Evolutionary conservation across 2,329 filamentous ascomycete genomes (phyloP), one percentile per base, ranked within the genome.

Genomic region (Sphaerostilbella broomeana): DNA sequence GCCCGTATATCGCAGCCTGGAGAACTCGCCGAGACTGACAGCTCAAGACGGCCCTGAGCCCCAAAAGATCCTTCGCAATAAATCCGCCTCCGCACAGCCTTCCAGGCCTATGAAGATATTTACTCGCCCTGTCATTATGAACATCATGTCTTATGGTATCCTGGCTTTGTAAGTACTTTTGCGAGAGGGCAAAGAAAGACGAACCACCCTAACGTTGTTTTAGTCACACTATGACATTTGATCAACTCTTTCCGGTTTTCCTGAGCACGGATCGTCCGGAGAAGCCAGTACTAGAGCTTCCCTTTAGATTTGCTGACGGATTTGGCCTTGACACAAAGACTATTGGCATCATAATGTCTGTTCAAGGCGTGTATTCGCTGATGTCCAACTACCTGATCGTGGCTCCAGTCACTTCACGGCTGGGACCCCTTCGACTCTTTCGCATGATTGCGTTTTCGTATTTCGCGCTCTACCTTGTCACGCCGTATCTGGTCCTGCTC

Each of bases 151-250:
- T 37, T 95, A 94, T 58, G 90, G 89, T 30, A 87, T 97, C 52
- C 70, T 97, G 44, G 90, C 90, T 48, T 95, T 94, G 88, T 95
- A 74, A 77, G 87, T 81, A 40, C 35, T 50, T 45, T 49, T 43
- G 16, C 11, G 6, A 9, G 11, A 4, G 12, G 17, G 6, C 11
- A 16, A 12, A 4, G 12, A 12, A 24, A 25, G 2, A 10, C 24
- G 15, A 20, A 9, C 3, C 10, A 5, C 16, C 12, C 51, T 56
- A 46, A 57, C 33, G 7, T 10, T 21, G 19, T 21, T 46, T 27
- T 54, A 95, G 89, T 67, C 90, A 97, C 65, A 95, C 90, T 10
- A 95, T 98, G 64, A 94, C 89, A 0, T 92, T 94, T 52, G 92
- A 98, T 62, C 86, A 95, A 56, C 75, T 97, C 34, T 81, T 97